These are phyloP conservation scores for Citrullus colocynthis DNA, from an alignment of 306 rosid species.

Conservation along the genomic window DNA sequence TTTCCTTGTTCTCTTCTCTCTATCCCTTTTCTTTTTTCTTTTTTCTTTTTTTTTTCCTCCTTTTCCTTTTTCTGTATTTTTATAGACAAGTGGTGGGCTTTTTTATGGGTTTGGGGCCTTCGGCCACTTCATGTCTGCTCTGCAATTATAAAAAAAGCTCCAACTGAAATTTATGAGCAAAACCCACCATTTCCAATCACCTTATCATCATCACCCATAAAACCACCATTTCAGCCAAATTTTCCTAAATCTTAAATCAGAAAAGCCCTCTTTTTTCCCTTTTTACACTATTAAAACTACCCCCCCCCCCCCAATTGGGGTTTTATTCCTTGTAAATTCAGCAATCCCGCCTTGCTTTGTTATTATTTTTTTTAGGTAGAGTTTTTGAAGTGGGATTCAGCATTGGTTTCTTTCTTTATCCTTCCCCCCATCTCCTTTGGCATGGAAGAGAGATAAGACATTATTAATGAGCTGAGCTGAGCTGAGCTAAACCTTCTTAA, in stretches of 20 bases:
- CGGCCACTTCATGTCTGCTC: constrained; percentile 34
- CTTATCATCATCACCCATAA: constrained; percentile 17
- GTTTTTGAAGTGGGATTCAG: constrained; percentile 1
- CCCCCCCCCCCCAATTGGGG: neutral
- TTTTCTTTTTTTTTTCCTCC: constrained; percentile 11
- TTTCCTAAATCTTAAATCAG: constrained; percentile 7
- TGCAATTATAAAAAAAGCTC: constrained; percentile 35
- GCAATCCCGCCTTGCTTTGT: neutral
- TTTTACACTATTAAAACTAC: neutral
- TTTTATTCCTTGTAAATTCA: constrained; percentile 5
- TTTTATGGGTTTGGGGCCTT: constrained; percentile 11
- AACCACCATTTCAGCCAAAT: constrained; percentile 30
- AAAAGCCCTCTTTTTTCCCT: neutral
- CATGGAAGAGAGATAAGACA: neutral
- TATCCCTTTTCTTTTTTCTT: neutral
- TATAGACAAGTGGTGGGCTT: constrained; percentile 24
- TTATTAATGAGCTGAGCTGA: neutral
- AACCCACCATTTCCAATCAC: constrained; percentile 13
- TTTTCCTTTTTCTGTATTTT: constrained; percentile 23
- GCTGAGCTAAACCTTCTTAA: neutral
- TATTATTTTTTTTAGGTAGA: neutral
- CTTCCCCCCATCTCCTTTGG: neutral
- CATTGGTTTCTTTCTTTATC: neutral
- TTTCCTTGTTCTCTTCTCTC: neutral
- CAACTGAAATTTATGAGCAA: constrained; percentile 7